Conservation (phyloP, 2,329 filamentous ascomycete genomes). For the Sarocladium kiliense region DNA sequence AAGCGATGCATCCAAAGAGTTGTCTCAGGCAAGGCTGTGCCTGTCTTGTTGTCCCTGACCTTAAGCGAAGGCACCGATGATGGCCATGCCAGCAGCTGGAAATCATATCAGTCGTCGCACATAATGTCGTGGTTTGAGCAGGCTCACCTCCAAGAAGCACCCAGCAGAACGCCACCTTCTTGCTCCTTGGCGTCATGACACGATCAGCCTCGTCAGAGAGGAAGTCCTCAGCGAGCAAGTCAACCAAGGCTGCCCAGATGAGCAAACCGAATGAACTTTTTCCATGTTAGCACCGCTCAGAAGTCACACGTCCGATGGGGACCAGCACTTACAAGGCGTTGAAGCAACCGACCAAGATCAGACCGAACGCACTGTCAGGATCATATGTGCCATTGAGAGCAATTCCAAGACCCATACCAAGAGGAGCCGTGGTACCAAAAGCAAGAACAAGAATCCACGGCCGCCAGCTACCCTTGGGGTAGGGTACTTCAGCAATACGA, state of each 20-base stretch:
- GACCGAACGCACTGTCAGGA: slow-evolving; percentile 56
- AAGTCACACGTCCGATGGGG: slow-evolving; percentile 12
- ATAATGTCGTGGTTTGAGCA: neutral
- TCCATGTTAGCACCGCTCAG: neutral
- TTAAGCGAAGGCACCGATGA: slow-evolving; percentile 29
- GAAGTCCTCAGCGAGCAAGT: slow-evolving; percentile 61
- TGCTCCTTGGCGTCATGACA: slow-evolving; percentile 46
- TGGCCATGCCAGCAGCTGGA: slow-evolving; percentile 25
- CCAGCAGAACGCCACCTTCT: slow-evolving; percentile 46
- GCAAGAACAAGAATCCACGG: slow-evolving; percentile 59
- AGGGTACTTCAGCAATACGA: slow-evolving; percentile 63
- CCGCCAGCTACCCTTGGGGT: slow-evolving; percentile 48
- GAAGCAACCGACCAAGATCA: slow-evolving; percentile 60
- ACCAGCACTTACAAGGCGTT: slow-evolving; percentile 52
- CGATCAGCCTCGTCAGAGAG: slow-evolving; percentile 50
- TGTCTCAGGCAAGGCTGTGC: no score
- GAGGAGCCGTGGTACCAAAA: slow-evolving; percentile 59
- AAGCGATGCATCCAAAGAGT: neutral
- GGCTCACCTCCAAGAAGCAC: slow-evolving; percentile 46
- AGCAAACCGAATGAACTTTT: slow-evolving; percentile 52
- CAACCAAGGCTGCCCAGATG: slow-evolving; percentile 58
- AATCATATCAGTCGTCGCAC: neutral
- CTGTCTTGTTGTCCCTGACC: neutral
- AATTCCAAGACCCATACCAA: slow-evolving; percentile 61
- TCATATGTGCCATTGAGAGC: slow-evolving; percentile 53